These are phyloP conservation scores for Trichoderma orchidacearum DNA, from an alignment of 495 filamentous ascomycete species.

Conservation along the genomic window DNA sequence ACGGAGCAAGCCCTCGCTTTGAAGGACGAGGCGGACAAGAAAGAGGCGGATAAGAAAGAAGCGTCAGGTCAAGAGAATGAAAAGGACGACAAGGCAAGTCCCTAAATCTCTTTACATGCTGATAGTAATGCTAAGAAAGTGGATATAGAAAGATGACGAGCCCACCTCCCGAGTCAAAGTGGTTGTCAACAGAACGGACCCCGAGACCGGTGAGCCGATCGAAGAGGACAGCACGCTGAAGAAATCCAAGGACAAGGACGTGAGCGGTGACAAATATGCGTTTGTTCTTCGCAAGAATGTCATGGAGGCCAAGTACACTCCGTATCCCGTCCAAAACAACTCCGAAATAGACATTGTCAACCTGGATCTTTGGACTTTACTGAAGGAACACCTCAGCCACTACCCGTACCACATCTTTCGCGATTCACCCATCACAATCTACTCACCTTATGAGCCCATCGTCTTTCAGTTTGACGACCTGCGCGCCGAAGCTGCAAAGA, in stretches of 20 bases:
- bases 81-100: neutral
- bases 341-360: constrained; percentile 1
- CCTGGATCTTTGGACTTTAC: neutral
- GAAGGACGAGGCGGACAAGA: too few relatives aligned
- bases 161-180: neutral
- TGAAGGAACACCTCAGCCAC: neutral
- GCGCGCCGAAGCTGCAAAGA: neutral
- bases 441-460: constrained; percentile 3
- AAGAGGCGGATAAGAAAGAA: too few relatives aligned
- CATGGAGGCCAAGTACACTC: too few relatives aligned
- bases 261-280: neutral
- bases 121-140: neutral
- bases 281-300: too few relatives aligned
- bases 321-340: too few relatives aligned
- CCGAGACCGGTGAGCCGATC: neutral
- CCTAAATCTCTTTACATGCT: too few relatives aligned
- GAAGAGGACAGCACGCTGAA: neutral
- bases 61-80: neutral
- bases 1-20: too few relatives aligned
- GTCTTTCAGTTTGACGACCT: constrained; percentile 5
- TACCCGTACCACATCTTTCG: constrained; percentile 2
- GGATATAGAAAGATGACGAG: neutral
- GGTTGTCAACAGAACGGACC: neutral
- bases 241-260: neutral
- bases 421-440: neutral